Conservation (phyloP, 352 stramenopile genomes). For the Globisporangium apiculatum region DNA sequence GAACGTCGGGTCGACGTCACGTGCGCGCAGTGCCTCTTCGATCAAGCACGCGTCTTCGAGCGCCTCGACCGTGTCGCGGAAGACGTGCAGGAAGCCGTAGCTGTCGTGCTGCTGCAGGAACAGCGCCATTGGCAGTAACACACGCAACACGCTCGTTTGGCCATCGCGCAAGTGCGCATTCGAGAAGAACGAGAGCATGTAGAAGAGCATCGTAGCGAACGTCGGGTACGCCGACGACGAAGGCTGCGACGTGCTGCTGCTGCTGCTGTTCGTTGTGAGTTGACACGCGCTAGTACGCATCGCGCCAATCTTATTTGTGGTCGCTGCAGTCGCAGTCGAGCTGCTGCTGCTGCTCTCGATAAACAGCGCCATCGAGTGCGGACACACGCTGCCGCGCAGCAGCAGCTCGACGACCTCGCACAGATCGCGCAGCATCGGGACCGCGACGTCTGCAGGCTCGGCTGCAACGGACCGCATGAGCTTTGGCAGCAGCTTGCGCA, state of each 20-base stretch:
- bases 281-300: background rate
- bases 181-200: conserved; percentile 67
- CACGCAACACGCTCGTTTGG: conserved; percentile 35
- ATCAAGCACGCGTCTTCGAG: conserved; percentile 52
- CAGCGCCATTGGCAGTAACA: conserved; percentile 45
- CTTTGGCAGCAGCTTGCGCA: conserved; percentile 61
- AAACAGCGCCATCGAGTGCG: conserved; percentile 57
- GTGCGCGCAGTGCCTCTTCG: conserved; percentile 33
- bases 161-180: conserved; percentile 27
- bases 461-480: conserved; percentile 46
- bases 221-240: conserved; percentile 29
- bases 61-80: conserved; percentile 42
- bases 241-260: background rate
- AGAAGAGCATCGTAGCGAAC: conserved; percentile 60
- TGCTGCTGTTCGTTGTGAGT: background rate
- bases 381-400: conserved; percentile 36
- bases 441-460: conserved; percentile 21
- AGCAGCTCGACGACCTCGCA: conserved; percentile 49
- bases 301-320: background rate
- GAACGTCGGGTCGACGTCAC: conserved; percentile 18
- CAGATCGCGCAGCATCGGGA: conserved; percentile 37
- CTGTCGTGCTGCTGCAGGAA: conserved; percentile 48
- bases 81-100: conserved; percentile 60
- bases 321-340: background rate
- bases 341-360: conserved; percentile 18